Percentiles rank a stretch among this genome's conserved stretches.
Conservation (phyloP, 2,329 filamentous ascomycete genomes). For the Penicillium sp. region DNA sequence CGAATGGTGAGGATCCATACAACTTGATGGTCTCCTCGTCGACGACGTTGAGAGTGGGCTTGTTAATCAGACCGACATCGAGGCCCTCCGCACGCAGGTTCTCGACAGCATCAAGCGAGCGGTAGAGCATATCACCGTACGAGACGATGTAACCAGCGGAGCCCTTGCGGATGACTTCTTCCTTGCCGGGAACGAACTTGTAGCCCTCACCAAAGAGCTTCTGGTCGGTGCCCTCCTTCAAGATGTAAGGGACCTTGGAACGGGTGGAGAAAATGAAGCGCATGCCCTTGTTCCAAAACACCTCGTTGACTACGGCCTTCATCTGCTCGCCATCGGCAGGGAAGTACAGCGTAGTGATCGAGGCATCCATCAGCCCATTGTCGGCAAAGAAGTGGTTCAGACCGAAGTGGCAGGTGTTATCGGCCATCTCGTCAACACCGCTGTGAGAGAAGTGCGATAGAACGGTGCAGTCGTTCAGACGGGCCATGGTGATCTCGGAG, state of each 20-base stretch:
- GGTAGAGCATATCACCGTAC: conserved; percentile 42
- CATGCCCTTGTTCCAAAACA: conserved; percentile 39
- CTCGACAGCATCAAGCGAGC: conserved; percentile 39
- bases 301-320: conserved; percentile 35
- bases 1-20: conserved; percentile 37
- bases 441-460: conserved; percentile 41
- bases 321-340: conserved; percentile 42
- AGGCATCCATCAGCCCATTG: conserved; percentile 38
- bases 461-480: conserved; percentile 37
- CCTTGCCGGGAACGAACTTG: conserved; percentile 37
- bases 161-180: conserved; percentile 38
- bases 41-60: conserved; percentile 38
- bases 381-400: conserved; percentile 43
- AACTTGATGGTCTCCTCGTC: conserved; percentile 38
- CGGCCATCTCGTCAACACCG: conserved; percentile 41
- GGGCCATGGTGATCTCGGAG: conserved; percentile 42
- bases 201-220: conserved; percentile 36
- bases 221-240: conserved; percentile 36
- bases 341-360: conserved; percentile 37
- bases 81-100: conserved; percentile 34
- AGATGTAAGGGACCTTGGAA: conserved; percentile 37
- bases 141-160: conserved; percentile 38
- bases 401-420: conserved; percentile 43
- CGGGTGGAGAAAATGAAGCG: conserved; percentile 40
- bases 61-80: conserved; percentile 40